These are phyloP conservation scores for Gillenia trifoliata DNA, from an alignment of 306 rosid species.

Conservation along the genomic window DNA sequence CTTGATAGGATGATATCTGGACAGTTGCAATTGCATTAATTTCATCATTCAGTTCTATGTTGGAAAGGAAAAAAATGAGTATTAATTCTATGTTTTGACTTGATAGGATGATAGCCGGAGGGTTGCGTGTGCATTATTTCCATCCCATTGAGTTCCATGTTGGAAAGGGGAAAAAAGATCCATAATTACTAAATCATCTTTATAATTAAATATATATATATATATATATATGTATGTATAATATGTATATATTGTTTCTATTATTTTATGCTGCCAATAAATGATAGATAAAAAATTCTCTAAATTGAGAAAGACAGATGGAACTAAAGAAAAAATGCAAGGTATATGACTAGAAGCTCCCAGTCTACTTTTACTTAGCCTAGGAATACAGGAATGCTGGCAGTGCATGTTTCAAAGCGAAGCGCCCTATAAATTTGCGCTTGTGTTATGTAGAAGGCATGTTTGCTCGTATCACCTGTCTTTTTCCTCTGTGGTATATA, in stretches of 20 bases:
- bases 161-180: conserved; percentile 82
- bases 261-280: neutral
- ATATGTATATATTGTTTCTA: neutral
- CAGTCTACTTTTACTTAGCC: neutral
- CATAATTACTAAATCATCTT: conserved; percentile 33
- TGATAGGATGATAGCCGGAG: conserved; percentile 84
- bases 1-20: conserved; percentile 72
- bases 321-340: neutral
- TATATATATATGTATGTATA: conserved; percentile 17
- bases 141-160: conserved; percentile 52
- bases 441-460: neutral
- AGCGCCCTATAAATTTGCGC: neutral
- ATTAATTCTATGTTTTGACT: conserved; percentile 25
- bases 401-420: neutral
- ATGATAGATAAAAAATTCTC: neutral
- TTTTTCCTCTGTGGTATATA: neutral
- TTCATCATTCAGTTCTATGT: conserved; percentile 58
- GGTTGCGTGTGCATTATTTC: conserved; percentile 74
- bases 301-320: neutral
- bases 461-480: neutral
- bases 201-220: neutral
- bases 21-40: conserved; percentile 63
- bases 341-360: too few species aligned
- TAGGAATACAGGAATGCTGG: neutral
- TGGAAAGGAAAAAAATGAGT: conserved; percentile 79